Evolutionary conservation across 768 basidiomycete genomes (phyloP).

Genomic region (Pisolithus orientalis): DNA sequence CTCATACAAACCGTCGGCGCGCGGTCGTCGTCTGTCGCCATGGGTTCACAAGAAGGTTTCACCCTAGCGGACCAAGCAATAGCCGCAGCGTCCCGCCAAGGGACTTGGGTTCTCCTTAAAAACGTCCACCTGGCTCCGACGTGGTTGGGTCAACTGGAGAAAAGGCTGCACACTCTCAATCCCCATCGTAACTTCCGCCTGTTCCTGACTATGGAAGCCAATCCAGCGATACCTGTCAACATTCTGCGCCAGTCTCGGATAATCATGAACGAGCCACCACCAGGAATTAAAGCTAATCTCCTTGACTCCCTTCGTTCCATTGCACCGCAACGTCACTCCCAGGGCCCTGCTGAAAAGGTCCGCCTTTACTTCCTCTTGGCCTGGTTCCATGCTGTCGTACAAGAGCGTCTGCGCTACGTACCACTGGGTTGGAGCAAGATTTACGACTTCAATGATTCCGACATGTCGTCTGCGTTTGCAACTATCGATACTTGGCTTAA

Average conservation of each 20-base stretch:
- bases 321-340: conserved; percentile 58
- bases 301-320: conserved; percentile 83
- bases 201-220: conserved; percentile 98
- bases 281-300: conserved; percentile 94
- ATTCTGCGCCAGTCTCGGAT: conserved; percentile 93
- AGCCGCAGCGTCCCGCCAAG: conserved; percentile 84
- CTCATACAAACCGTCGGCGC: conserved; percentile 72
- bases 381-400: conserved; percentile 98
- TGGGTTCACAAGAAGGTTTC: conserved; percentile 99
- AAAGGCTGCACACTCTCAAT: conserved; percentile 88
- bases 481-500: conserved; percentile 92
- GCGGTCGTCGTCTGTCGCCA: conserved; percentile 85
- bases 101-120: conserved; percentile 94
- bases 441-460: conserved; percentile 99
- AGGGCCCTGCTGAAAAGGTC: conserved; percentile 90
- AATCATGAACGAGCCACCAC: conserved; percentile 98
- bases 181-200: conserved; percentile 90
- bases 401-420: conserved; percentile 93
- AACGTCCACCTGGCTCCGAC: conserved; percentile 94
- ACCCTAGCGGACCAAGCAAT: conserved; percentile 95
- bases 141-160: conserved; percentile 95
- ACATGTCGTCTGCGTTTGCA: conserved; percentile 86
- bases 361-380: conserved; percentile 93
- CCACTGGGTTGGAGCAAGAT: conserved; percentile 95
- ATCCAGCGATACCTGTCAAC: conserved; percentile 91